phyloP scores from a whole-genome alignment of 2,329 filamentous ascomycete genomes.

The Aspergillus latus region DNA sequence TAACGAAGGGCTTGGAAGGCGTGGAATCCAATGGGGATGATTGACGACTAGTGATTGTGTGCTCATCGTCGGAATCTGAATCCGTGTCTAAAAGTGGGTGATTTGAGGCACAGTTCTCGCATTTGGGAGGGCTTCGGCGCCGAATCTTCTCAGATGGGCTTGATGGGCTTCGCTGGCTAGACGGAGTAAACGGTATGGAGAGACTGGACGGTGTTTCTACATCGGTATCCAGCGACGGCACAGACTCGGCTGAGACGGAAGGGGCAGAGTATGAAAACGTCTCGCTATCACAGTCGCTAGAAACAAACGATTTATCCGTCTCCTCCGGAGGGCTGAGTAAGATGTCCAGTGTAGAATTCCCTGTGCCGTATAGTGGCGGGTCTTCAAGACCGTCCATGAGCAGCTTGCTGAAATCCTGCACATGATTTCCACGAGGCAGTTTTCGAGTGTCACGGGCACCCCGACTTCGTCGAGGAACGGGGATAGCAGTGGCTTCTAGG shows the following conservation, averaged over 20 bases:
- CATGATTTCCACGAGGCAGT: conserved; percentile 43
- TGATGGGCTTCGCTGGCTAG: conserved; percentile 33
- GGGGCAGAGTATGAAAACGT: conserved; percentile 44
- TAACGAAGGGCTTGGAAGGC: conserved; percentile 23
- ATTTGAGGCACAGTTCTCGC: conserved; percentile 56
- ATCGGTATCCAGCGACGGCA: conserved; percentile 54
- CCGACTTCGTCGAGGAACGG: conserved; percentile 47
- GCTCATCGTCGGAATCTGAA: conserved; percentile 23
- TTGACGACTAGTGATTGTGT: conserved; percentile 10
- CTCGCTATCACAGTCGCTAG: conserved; percentile 44
- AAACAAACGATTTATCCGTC: conserved; percentile 39
- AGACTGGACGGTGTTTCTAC: conserved; percentile 50
- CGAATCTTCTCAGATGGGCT: conserved; percentile 40
- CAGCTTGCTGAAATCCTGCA: conserved; percentile 56
- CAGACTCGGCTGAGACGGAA: conserved; percentile 59
- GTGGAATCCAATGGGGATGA: conserved; percentile 14
- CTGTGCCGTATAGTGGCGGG: conserved; percentile 38
- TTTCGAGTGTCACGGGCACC: conserved; percentile 41
- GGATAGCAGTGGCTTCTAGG: conserved; percentile 60
- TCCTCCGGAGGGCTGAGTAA: conserved; percentile 56
- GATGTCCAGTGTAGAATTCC: conserved; percentile 53
- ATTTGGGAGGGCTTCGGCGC: conserved; percentile 51
- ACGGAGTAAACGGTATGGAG: conserved; percentile 44
- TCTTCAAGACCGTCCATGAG: conserved; percentile 56
- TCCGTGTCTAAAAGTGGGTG: conserved; percentile 56